Base-by-base conservation (phyloP, 257 asterid genomes). In the Mentha longifolia region DNA sequence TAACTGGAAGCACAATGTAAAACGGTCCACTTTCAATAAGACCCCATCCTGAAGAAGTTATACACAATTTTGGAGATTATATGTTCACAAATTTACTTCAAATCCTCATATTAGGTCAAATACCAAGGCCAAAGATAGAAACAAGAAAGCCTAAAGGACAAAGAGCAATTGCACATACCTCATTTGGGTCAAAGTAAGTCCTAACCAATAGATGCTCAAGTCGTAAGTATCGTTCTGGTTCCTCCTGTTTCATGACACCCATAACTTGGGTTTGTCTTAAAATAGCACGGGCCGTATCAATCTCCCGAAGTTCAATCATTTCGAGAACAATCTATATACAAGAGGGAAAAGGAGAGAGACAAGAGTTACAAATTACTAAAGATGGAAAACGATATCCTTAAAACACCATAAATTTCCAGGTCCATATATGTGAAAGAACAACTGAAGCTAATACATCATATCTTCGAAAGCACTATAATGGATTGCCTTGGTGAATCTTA, bases 241-340 rank as follows among this genome's bases (percentile, higher is more conserved):
- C 88, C 83, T 94, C 97, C 77, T 94, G 97, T 77, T 94, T 94
- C 97, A 94, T 87, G 78, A 91, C 95, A 65, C 98, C 98, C 97
- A 94, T 94, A 65, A 87, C 98, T 76, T 91, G 97, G 70, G 98
- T 94, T 76, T 94, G 97, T 80, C 98, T 88, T 76, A 94, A 77
- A 79, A 94, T 89, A 73, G 98, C 92, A 57, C 98, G 96, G 28
- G 98, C 96, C 10, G 97, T 94, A 71, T 94, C 99, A 82, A 88
- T 86, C 89, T 94, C 99, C 74, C 98, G 91, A 72, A 94, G 96
- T 84, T 94, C 99, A 82, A 94, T 94, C 99, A 94, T 94, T 84
- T 94, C 98, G 55, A 94, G 70, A 68, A 94, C 99, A 84, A 94
- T 94, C 98, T 94, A 75, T 39, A 41, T 28, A 76, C 8, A 72